Conservation (phyloP, 2,329 filamentous ascomycete species). For the Xylariomycetidae sp. region DNA sequence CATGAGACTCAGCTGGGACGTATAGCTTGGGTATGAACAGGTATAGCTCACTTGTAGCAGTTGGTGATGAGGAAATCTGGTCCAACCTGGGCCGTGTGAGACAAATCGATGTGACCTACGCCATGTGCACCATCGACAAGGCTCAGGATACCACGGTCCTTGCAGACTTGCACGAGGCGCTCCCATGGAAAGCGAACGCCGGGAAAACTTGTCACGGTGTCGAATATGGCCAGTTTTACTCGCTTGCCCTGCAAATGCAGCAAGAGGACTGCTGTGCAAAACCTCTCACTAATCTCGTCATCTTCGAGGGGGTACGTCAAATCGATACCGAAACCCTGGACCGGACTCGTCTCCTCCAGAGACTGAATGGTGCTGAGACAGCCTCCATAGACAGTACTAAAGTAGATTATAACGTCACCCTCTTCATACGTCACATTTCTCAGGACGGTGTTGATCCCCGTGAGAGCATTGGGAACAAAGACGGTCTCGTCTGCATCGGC, state of each 20-base stretch:
- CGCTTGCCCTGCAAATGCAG: constrained; percentile 46
- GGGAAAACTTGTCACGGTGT: constrained; percentile 64
- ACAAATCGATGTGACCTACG: constrained; percentile 64
- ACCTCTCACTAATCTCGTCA: constrained; percentile 48
- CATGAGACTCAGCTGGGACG: constrained; percentile 8
- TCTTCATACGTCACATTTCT: constrained; percentile 57
- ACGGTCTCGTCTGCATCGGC: constrained; percentile 56
- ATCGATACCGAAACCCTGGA: constrained; percentile 40
- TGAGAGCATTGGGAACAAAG: constrained; percentile 68
- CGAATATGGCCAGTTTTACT: constrained; percentile 63
- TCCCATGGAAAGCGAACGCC: constrained; percentile 69
- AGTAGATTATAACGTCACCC: constrained; percentile 63
- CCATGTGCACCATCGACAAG: constrained; percentile 68
- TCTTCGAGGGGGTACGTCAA: constrained; percentile 58
- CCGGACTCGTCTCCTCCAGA: constrained; percentile 52
- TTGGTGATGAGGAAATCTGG: constrained; percentile 73
- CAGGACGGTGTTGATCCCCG: constrained; percentile 61
- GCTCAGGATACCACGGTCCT: constrained; percentile 55
- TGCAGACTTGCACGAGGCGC: constrained; percentile 51
- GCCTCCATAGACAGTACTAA: constrained; percentile 62
- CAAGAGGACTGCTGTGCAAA: constrained; percentile 46
- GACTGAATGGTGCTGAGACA: constrained; percentile 60
- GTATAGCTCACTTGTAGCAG: constrained; percentile 52
- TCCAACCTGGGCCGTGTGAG: constrained; percentile 48
- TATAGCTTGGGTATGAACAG: constrained; percentile 1